These are phyloP conservation scores for Oryza brachyantha DNA, from an alignment of 176 grass and related monocot genomes.

Conservation along the genomic window DNA sequence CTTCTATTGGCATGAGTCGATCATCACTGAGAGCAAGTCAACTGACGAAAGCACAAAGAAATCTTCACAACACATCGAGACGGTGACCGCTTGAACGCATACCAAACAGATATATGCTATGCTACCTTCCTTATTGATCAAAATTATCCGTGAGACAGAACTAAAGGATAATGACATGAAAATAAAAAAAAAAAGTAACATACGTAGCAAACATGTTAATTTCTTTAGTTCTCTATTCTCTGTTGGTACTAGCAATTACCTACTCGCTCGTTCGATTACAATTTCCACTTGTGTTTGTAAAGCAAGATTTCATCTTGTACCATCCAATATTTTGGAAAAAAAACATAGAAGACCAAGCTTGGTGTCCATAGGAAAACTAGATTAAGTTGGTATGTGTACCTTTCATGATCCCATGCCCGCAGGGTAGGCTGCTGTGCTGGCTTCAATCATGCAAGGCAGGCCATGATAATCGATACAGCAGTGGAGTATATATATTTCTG, in stretches of 20 bases:
- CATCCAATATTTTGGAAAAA: neutral
- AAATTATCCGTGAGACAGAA: neutral
- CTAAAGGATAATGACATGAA: too few species aligned
- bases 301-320: neutral
- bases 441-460: neutral
- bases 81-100: neutral
- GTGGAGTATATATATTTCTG: neutral
- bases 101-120: neutral
- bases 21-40: neutral
- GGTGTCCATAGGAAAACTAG: neutral
- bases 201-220: too few species aligned
- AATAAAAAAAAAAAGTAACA: too few species aligned
- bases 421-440: neutral
- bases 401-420: neutral
- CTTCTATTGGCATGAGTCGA: neutral
- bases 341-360: neutral
- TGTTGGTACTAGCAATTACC: neutral
- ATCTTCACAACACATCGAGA: neutral
- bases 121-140: neutral
- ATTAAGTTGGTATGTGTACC: neutral
- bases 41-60: neutral
- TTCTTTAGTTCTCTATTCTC: too few species aligned
- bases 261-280: neutral
- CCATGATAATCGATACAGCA: too few species aligned
- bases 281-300: neutral